phyloP scores from a whole-genome alignment of 1,284 basidiomycete genomes.

The Fistulinella staudtii region DNA sequence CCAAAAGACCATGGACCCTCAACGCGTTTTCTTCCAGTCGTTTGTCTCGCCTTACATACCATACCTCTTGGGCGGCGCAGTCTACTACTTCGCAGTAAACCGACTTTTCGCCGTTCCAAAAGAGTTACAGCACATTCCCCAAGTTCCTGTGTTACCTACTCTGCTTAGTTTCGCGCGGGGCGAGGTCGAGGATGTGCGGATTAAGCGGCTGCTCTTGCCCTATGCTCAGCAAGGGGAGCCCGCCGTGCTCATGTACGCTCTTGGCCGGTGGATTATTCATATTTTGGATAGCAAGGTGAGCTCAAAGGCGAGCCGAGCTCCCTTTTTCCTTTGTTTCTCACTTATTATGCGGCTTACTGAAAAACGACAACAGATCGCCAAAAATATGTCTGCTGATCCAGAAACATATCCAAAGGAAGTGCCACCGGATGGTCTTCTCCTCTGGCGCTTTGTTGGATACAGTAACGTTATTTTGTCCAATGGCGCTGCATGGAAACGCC shows the following conservation, averaged over 20 bases:
- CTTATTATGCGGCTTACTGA: too few relatives aligned
- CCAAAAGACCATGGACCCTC: too few relatives aligned
- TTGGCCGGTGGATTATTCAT: conserved; percentile 4
- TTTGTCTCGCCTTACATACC: too few relatives aligned
- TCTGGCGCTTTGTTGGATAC: background rate
- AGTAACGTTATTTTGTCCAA: background rate
- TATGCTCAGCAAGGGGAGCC: conserved; percentile 2
- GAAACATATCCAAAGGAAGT: conserved; percentile 2
- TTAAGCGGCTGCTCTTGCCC: conserved; percentile 2
- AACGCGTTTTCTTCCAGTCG: too few relatives aligned
- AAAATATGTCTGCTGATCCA: background rate
- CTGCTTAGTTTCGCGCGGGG: conserved; percentile 1
- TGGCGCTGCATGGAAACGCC: conserved; percentile 1
- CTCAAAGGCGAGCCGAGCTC: too few relatives aligned
- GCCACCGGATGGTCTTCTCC: background rate
- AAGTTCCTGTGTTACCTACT: background rate
- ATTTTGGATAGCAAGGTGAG: conserved; percentile 4
- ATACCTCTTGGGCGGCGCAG: too few relatives aligned
- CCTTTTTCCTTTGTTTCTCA: too few relatives aligned
- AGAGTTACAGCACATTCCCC: conserved; percentile 1
- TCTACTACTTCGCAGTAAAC: background rate
- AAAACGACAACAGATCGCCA: conserved; percentile 1
- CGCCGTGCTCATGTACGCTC: conserved; percentile 3
- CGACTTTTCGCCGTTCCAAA: conserved; percentile 1
- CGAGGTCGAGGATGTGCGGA: conserved; percentile 3